phyloP scores from a whole-genome alignment of 2,329 filamentous ascomycete genomes.

The Sphaceloma murrayae region DNA sequence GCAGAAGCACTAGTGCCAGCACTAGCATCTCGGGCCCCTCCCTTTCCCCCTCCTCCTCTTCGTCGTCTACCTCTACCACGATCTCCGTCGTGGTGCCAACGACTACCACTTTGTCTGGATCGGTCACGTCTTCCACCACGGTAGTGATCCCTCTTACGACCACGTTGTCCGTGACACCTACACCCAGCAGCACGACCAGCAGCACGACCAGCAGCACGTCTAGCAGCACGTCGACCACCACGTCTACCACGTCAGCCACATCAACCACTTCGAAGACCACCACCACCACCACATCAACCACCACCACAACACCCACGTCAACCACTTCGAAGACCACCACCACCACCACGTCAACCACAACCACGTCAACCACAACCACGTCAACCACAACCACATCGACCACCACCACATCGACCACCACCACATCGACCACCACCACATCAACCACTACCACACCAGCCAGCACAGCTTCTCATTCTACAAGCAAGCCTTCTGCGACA shows the following conservation, averaged over 20 bases:
- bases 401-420: not conserved
- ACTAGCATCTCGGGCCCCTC: not conserved
- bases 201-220: too few species aligned
- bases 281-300: not conserved
- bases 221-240: not conserved
- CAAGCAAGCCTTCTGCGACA: too few species aligned
- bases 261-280: not conserved
- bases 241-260: not conserved
- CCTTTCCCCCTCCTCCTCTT: not conserved
- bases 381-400: not conserved
- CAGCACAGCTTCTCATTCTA: not conserved
- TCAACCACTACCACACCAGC: not conserved
- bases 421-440: not conserved
- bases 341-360: too few species aligned
- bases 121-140: too few species aligned
- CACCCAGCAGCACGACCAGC: too few species aligned
- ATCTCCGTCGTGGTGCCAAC: too few species aligned
- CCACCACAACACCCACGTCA: not conserved
- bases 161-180: too few species aligned
- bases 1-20: too few species aligned
- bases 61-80: not conserved
- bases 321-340: not conserved
- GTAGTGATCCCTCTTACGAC: too few species aligned
- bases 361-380: too few species aligned
- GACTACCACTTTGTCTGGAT: too few species aligned